Base-by-base conservation (phyloP, 441 rosid species). In the Pelargonium australe region DNA sequence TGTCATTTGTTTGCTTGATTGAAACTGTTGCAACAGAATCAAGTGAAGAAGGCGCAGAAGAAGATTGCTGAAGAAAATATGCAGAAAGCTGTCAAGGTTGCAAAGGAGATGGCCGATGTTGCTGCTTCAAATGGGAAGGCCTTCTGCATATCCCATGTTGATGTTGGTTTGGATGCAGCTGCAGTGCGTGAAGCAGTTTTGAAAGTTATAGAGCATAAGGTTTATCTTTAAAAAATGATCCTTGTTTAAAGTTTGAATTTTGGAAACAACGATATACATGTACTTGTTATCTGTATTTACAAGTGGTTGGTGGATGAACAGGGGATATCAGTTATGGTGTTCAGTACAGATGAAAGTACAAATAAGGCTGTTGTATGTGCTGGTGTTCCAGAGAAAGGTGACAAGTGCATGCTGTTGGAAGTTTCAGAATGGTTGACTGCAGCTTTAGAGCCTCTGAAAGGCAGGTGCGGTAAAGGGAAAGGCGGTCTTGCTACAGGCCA, bases 401-500 rank as follows among this genome's bases (percentile, higher is more conserved):
- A 80, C 28, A 73, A 80, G 69, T 79, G 76, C 73, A 84, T 85
- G 79, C 83, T 74, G 76, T 78, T 95, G 79, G 97, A 92, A 68
- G 96, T 92, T 41, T 85, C 99, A 4, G 96, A 92, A 65, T 95
- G 99, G 98, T 73, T 95, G 71, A 83, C 89, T 17, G 74, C 80
- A 68, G 99, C 98, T 2, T 66, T 95, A 75, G 86, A 80, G 60
- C 99, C 95, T 67, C 80, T 95, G 5, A 95, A 92, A 55, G 99
- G 99, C 67, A 80, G 83, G 75, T 90, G 96, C 31, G 99, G 98
- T 19, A 92, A 82, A 85, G 99, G 99, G 55, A 95, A 87, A 83
- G 84, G 85, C 10, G 99, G 98, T 77, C 88, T 95, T 44, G 98
- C 98, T 67, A 76, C 96, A 0, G 98, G 98, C 80, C 99, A 95